Evolutionary conservation across 768 basidiomycete genomes (phyloP).

Genomic region (Amyloporia xantha): DNA sequence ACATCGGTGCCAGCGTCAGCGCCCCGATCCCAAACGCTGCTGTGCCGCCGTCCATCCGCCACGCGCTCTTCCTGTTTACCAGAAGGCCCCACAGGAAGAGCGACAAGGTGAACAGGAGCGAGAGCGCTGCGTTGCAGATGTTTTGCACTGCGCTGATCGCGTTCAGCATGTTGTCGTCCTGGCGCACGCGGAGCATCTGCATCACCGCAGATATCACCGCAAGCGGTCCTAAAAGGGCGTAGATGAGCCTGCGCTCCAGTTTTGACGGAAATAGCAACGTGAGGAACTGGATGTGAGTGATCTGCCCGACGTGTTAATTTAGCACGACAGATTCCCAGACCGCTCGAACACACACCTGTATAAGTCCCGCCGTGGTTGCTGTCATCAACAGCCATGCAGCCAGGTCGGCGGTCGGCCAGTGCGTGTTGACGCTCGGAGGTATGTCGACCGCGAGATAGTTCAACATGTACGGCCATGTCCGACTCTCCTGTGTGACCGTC

Average conservation of each 20-base stretch:
- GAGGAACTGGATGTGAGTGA: conserved; percentile 96
- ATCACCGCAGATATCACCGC: conserved; percentile 80
- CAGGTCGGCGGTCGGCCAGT: conserved; percentile 60
- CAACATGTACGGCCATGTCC: conserved; percentile 92
- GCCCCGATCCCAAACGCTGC: conserved; percentile 89
- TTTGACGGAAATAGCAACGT: conserved; percentile 90
- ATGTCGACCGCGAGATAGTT: conserved; percentile 82
- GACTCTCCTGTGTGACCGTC: conserved; percentile 52
- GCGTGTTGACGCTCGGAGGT: conserved; percentile 40
- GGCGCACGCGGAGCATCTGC: conserved; percentile 68
- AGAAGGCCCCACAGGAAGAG: conserved; percentile 91
- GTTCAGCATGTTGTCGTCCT: conserved; percentile 27
- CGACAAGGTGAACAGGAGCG: conserved; percentile 84
- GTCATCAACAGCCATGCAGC: conserved; percentile 87
- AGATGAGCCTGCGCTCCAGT: conserved; percentile 82
- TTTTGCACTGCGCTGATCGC: conserved; percentile 77
- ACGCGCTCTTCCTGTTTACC: conserved; percentile 85
- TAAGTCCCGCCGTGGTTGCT: conserved; percentile 73
- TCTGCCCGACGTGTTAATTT: conserved; percentile 51
- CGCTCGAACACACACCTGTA: conserved; percentile 55
- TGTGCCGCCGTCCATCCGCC: conserved; percentile 95
- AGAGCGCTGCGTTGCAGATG: conserved; percentile 94
- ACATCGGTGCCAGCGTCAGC: conserved; percentile 71
- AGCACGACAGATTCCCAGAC: neutral
- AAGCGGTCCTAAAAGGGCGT: conserved; percentile 79